These are phyloP conservation scores for Starmerella vaccinii DNA, from an alignment of 805 yeast species.

Conservation along the genomic window DNA sequence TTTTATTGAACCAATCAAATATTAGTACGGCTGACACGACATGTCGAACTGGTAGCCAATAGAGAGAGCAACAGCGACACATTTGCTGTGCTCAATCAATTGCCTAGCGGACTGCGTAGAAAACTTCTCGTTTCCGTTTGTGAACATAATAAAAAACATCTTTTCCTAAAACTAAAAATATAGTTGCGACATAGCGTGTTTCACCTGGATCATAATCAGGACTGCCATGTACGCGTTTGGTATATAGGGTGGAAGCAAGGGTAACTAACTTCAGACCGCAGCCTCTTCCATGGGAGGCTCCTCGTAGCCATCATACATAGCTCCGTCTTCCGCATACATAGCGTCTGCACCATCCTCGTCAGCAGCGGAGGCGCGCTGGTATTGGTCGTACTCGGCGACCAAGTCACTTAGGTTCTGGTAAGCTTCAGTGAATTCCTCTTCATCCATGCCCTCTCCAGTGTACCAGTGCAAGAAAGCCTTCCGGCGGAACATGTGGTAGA, in stretches of 20 bases:
- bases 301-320: conserved; percentile 4
- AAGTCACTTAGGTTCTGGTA: conserved; percentile 86
- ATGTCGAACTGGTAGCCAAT: too few species aligned
- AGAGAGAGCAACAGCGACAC: too few species aligned
- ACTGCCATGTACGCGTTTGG: not conserved
- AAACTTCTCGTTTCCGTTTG: too few species aligned
- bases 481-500: conserved; percentile 85
- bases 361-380: conserved; percentile 75
- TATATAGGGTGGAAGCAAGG: not conserved
- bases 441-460: conserved; percentile 94
- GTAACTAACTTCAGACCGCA: not conserved
- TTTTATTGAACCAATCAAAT: too few species aligned
- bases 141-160: too few species aligned
- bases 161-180: too few species aligned
- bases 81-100: too few species aligned
- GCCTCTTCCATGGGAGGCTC: conserved; percentile 8
- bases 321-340: conserved; percentile 10
- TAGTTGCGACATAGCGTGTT: too few species aligned
- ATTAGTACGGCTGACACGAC: too few species aligned
- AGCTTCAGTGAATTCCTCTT: conserved; percentile 88
- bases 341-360: conserved; percentile 56
- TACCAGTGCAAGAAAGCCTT: conserved; percentile 96
- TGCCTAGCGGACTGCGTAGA: too few species aligned
- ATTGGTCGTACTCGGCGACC: conserved; percentile 85
- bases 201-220: not conserved